phyloP scores from a whole-genome alignment of 1,139 yeast species.

The Chernovozyma sophiae-reginae region DNA sequence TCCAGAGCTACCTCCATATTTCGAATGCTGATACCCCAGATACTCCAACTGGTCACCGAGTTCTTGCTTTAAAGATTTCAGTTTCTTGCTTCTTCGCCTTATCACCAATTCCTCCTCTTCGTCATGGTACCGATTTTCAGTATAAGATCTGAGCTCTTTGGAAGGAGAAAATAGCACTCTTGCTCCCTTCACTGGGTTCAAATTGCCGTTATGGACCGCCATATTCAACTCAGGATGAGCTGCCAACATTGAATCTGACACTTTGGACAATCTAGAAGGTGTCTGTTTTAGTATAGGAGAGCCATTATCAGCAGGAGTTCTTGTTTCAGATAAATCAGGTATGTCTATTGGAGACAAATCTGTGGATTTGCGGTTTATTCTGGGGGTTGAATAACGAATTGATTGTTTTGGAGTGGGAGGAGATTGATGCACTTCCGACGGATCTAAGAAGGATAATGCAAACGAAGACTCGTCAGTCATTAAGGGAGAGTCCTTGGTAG shows the following conservation, averaged over 20 bases:
- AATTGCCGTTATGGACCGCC: constrained; percentile 24
- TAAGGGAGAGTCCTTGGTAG: neutral
- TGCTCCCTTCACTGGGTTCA: constrained; percentile 41
- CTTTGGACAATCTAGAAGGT: neutral
- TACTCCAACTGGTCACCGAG: neutral
- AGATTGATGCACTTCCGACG: neutral
- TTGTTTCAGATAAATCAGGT: neutral
- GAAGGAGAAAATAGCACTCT: constrained; percentile 43
- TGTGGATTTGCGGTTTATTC: neutral
- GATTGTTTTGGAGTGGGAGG: neutral
- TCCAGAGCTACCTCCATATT: neutral
- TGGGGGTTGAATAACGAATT: neutral
- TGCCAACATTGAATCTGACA: constrained; percentile 18
- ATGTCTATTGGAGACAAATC: constrained; percentile 3
- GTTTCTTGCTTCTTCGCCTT: neutral
- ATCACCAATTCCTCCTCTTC: neutral
- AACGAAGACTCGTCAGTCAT: constrained; percentile 8
- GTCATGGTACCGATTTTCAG: neutral
- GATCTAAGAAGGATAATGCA: constrained; percentile 9
- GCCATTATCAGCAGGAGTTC: neutral
- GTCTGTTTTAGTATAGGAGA: neutral
- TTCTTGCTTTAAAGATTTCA: neutral
- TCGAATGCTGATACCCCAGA: neutral
- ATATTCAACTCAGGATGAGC: constrained; percentile 31
- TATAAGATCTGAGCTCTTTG: constrained; percentile 17